These are phyloP conservation scores for Talaromyces proteolyticus DNA, from an alignment of 495 filamentous ascomycete species.

Conservation along the genomic window DNA sequence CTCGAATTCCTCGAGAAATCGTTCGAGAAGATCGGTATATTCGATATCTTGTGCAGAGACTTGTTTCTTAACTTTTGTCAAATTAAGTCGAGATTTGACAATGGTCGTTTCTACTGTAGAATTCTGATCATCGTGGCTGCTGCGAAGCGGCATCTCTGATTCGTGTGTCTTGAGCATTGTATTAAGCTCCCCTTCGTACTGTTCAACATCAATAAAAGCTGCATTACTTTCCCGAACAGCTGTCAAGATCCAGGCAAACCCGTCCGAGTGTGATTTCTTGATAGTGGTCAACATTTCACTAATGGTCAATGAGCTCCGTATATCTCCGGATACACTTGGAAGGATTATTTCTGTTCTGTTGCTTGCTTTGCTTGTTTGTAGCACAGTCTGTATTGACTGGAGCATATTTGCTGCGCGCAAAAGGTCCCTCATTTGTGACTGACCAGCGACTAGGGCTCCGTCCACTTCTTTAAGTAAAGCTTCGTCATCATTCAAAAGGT, in stretches of 20 bases:
- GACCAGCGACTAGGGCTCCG: conserved; percentile 25
- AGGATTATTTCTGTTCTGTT: conserved; percentile 49
- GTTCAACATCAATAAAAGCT: neutral
- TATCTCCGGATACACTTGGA: conserved; percentile 50
- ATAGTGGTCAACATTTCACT: conserved; percentile 47
- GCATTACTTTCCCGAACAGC: neutral
- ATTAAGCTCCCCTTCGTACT: conserved; percentile 22
- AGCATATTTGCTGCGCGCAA: conserved; percentile 43
- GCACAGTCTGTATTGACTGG: conserved; percentile 30
- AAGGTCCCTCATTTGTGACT: conserved; percentile 36
- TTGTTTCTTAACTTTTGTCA: conserved; percentile 73
- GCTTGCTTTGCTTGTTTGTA: conserved; percentile 29
- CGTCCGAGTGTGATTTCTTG: conserved; percentile 43
- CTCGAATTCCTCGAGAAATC: conserved; percentile 49
- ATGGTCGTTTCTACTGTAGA: conserved; percentile 75
- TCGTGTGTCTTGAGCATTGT: conserved; percentile 30
- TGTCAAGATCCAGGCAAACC: neutral
- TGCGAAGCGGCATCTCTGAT: conserved; percentile 51
- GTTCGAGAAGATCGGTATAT: conserved; percentile 71
- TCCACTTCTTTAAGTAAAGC: conserved; percentile 30
- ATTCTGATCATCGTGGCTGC: conserved; percentile 67
- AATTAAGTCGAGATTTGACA: conserved; percentile 77
- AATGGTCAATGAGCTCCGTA: conserved; percentile 43
- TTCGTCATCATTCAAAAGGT: conserved; percentile 48
- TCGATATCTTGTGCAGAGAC: conserved; percentile 67